Conservation (phyloP, 139 green algal genomes). For the Chlorokybus atmophyticus region DNA sequence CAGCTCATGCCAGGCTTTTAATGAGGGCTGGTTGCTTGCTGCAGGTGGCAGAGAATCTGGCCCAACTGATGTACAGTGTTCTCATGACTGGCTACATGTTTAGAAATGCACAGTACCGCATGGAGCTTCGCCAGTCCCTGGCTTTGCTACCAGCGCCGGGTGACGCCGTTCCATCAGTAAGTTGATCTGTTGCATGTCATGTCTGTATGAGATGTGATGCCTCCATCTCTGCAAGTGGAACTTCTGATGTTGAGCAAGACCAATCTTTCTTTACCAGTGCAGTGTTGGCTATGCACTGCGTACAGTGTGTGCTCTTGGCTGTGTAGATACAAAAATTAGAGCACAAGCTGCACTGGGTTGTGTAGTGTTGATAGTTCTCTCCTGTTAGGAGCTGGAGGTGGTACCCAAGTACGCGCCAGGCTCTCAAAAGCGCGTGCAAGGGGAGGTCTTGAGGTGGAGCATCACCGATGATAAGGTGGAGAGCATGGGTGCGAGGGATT, state of each 20-base stretch:
- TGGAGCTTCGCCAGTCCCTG: constrained; percentile 43
- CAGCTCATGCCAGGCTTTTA: too few species aligned
- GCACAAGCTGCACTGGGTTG: background rate
- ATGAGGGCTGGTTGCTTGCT: background rate
- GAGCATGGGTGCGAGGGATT: constrained; percentile 43
- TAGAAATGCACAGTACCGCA: constrained; percentile 55
- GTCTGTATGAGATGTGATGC: too few species aligned
- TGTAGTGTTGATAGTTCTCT: background rate
- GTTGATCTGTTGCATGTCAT: too few species aligned
- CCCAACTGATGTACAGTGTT: constrained; percentile 72
- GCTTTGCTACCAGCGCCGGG: background rate
- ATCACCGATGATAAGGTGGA: constrained; percentile 40
- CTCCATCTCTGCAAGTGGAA: too few species aligned
- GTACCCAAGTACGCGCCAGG: constrained; percentile 39
- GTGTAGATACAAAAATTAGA: background rate
- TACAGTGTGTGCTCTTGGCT: background rate
- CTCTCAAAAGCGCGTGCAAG: constrained; percentile 47
- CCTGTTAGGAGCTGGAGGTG: background rate
- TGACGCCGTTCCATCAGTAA: too few species aligned
- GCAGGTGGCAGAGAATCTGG: constrained; percentile 60
- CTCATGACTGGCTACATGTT: constrained; percentile 76
- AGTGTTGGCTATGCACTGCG: too few species aligned
- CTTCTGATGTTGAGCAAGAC: too few species aligned
- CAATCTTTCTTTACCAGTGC: too few species aligned
- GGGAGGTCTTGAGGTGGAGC: constrained; percentile 74